Evolutionary conservation across 192 early-diverging fungal genomes (phyloP).

Genomic region (Dispira simplex): DNA sequence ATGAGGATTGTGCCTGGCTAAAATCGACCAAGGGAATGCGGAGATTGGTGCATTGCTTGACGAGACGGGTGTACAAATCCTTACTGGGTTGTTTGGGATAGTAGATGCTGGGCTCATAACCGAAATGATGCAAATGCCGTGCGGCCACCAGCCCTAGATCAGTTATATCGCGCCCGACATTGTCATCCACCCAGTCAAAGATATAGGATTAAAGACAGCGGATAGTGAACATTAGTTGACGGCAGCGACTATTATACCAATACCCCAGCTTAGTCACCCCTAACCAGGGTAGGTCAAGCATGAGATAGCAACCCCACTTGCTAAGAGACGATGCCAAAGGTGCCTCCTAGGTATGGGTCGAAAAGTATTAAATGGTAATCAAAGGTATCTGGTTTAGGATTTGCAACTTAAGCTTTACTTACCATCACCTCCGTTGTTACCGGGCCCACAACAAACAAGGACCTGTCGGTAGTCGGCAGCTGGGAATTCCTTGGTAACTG

Average conservation of each 20-base stretch:
- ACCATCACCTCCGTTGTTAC: conserved; percentile 97
- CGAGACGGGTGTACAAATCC: conserved; percentile 52
- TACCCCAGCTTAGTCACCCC: too few relatives aligned
- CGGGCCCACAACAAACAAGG: conserved; percentile 62
- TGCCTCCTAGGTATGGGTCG: background rate
- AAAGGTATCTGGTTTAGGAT: background rate
- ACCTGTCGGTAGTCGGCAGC: conserved; percentile 30
- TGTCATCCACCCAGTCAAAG: too few relatives aligned
- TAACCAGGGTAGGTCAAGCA: background rate
- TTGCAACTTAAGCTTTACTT: conserved; percentile 3
- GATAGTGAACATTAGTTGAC: too few relatives aligned
- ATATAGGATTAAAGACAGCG: too few relatives aligned
- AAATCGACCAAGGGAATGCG: conserved; percentile 40
- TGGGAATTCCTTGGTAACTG: conserved; percentile 55
- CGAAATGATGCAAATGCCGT: conserved; percentile 81
- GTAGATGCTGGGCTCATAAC: conserved; percentile 58
- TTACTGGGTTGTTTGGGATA: conserved; percentile 70
- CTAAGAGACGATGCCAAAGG: background rate
- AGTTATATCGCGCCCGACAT: too few relatives aligned
- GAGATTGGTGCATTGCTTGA: conserved; percentile 54
- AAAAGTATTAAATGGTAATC: background rate
- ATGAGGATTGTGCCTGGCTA: background rate
- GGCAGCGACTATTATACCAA: too few relatives aligned
- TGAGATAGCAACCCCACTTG: background rate
- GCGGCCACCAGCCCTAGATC: conserved; percentile 70